Evolutionary conservation across 495 filamentous ascomycete genomes (phyloP), one percentile per base, ranked within the genome.

Genomic region (Penicillium cosmopolitanum): DNA sequence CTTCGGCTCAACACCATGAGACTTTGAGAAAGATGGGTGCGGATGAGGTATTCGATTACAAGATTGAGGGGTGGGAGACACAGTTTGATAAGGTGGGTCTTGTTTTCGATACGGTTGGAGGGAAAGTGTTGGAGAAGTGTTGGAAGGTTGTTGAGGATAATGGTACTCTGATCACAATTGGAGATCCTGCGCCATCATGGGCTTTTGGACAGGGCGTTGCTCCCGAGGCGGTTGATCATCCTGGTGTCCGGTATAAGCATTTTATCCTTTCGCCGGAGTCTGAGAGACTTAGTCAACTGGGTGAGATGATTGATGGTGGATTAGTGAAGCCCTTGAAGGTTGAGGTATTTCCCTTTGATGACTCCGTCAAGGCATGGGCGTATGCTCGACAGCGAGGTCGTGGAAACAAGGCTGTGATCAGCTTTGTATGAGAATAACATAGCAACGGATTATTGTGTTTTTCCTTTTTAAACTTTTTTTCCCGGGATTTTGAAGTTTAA

Each of bases 51-150:
- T 7, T 54, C 4, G 57, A 59, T 38, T 59, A 59, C 19, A 40
- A 38, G 0, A 9, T 15, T 8, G 3, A 10, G 1, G 51, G 40
- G 0, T 53, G 57, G 57, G 40, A 59, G 31, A 58, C 12, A 0
- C 11, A 36, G 5, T 12, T 59, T 6, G 3, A 13, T 3, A 43
- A 19, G 0, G 43, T 54, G 7, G 66, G 66, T 51, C 19, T 68
- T 25, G 58, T 68, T 38, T 42, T 68, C 35, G 66, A 68, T 63
- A 58, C 57, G 10, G 66, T 68, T 44, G 66, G 66, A 2, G 63
- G 57, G 6, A 46, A 55, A n/a, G 47, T 53, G 11, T 52, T 68
- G 11, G 21, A 21, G 11, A 54, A 59, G 23, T 56, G 53, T 25
- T 68, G 66, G 66, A 46, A 60, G 11, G 47, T 38, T 21, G 57